Conservation (phyloP, 2,329 filamentous ascomycete genomes). For the Hypocreales sp. region DNA sequence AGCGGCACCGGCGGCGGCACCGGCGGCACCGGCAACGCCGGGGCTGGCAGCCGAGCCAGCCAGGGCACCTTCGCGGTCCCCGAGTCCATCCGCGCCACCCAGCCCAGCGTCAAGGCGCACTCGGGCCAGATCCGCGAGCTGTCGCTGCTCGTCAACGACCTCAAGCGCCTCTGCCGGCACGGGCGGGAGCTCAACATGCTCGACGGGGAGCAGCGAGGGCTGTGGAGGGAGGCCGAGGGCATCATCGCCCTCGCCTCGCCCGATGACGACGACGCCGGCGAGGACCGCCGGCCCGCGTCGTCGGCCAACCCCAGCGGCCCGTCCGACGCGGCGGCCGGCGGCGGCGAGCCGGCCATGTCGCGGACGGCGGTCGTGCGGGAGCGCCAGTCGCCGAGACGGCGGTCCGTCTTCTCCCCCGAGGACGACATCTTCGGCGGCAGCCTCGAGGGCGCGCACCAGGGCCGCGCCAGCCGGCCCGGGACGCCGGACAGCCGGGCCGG, state of each 20-base stretch:
- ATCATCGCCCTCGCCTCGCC: slow-evolving; percentile 74
- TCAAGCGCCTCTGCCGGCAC: slow-evolving; percentile 61
- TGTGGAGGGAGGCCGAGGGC: slow-evolving; percentile 73
- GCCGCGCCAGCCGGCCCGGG: slow-evolving; percentile 24
- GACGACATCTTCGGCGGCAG: slow-evolving; percentile 49
- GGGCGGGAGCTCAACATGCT: slow-evolving; percentile 53
- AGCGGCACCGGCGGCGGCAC: no score
- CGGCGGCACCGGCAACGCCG: background rate
- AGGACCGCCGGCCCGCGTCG: slow-evolving; percentile 20
- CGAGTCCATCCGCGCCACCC: slow-evolving; percentile 63
- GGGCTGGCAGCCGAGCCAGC: no score
- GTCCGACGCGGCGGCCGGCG: slow-evolving; percentile 25
- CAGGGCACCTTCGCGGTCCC: slow-evolving; percentile 35
- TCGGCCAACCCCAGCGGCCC: slow-evolving; percentile 22
- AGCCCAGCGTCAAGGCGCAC: slow-evolving; percentile 68
- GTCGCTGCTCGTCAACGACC: slow-evolving; percentile 65
- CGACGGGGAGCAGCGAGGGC: slow-evolving; percentile 38
- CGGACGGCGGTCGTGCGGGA: slow-evolving; percentile 39
- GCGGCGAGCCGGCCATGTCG: slow-evolving; percentile 25
- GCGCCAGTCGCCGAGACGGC: slow-evolving; percentile 33
- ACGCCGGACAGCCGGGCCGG: slow-evolving; percentile 21
- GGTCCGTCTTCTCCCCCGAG: slow-evolving; percentile 49
- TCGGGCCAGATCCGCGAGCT: slow-evolving; percentile 73
- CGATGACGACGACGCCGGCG: slow-evolving; percentile 35
- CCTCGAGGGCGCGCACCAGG: slow-evolving; percentile 20